Base-by-base conservation (phyloP, 192 early-diverging fungal species). In the Gamsiella multidivaricata region DNA sequence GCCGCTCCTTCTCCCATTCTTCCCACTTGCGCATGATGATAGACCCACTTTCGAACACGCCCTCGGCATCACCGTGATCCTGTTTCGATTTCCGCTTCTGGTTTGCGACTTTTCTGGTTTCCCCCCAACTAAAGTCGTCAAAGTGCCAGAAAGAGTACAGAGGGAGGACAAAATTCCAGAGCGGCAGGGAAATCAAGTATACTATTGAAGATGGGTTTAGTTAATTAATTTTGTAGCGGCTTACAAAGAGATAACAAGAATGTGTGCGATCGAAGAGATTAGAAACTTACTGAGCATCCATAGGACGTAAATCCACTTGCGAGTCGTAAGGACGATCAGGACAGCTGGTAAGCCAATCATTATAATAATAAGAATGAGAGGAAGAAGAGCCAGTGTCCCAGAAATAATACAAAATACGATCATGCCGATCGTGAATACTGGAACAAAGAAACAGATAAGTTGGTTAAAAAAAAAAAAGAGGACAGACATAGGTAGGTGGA, bases 91-190 rank as follows among this genome's bases (percentile, higher is more conserved):
- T 87, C 39, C 88, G 89, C 63, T 81, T 85, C 64, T 91, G 91
- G 53, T 91, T 91, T 34, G 84, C 85, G 15, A 94, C 90, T 52
- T 88, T 89, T 37, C 92, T 88, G 17, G 92, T 94, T 29, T 89
- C 88, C 18, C 92, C 93, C 92, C 93, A 95, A 36, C 88, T 89
- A 56, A 96, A 96, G 67, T 96, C 95, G 74, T 95, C 94, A 83
- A 96, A 96, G 79, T 96, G 92, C 94, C 95, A 96, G 83, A 92
- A 96, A 7, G 95, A 90, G 68, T 98, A 98, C 0, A 91, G 43
- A 7, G 97, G 97, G 26, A 98, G 87, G 39, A 98, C 69, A 57
- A 97, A 88, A 79, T 98, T 96, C 97, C 97, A 98, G 18, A 98
- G 72, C 14, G 97, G 97, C 31, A 97, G 83, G 14, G 96, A 91